Evolutionary conservation across 352 stramenopile genomes (phyloP).

Genomic region (Globisporangium irregulare): DNA sequence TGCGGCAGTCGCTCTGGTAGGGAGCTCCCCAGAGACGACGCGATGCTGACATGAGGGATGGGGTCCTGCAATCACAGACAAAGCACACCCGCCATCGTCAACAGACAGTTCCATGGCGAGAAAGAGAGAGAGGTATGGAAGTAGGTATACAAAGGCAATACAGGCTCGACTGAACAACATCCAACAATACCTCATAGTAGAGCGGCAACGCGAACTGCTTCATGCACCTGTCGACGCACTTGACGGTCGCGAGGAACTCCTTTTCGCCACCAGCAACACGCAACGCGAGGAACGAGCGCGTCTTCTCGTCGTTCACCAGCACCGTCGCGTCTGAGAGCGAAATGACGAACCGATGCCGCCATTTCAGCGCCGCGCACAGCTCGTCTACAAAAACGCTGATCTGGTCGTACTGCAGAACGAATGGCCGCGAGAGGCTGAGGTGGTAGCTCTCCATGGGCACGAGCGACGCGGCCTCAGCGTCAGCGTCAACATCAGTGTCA

Average conservation of each 20-base stretch:
- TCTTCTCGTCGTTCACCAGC: constrained; percentile 71
- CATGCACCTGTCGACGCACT: constrained; percentile 66
- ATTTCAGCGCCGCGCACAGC: constrained; percentile 65
- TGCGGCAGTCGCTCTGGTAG: constrained; percentile 35
- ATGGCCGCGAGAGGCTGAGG: constrained; percentile 76
- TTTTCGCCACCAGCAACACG: constrained; percentile 34
- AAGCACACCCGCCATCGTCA: constrained; percentile 27
- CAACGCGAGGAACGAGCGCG: constrained; percentile 71
- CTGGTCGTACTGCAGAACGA: constrained; percentile 64
- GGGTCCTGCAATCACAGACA: constrained; percentile 43
- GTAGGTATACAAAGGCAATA: neutral
- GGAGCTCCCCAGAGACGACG: constrained; percentile 52
- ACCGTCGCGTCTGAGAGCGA: constrained; percentile 37
- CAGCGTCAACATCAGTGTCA: neutral
- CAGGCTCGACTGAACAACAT: neutral
- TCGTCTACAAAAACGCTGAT: constrained; percentile 68
- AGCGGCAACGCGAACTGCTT: constrained; percentile 36
- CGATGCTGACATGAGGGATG: constrained; percentile 80
- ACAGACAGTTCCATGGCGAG: constrained; percentile 33
- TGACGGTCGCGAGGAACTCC: constrained; percentile 37
- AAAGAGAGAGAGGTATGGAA: constrained; percentile 3
- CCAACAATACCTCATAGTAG: constrained; percentile 58
- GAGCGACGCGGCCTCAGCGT: constrained; percentile 18
- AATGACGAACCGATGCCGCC: constrained; percentile 53
- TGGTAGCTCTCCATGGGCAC: constrained; percentile 44